Conservation (phyloP, 768 basidiomycete species). For the Naganishia randhawae region DNA sequence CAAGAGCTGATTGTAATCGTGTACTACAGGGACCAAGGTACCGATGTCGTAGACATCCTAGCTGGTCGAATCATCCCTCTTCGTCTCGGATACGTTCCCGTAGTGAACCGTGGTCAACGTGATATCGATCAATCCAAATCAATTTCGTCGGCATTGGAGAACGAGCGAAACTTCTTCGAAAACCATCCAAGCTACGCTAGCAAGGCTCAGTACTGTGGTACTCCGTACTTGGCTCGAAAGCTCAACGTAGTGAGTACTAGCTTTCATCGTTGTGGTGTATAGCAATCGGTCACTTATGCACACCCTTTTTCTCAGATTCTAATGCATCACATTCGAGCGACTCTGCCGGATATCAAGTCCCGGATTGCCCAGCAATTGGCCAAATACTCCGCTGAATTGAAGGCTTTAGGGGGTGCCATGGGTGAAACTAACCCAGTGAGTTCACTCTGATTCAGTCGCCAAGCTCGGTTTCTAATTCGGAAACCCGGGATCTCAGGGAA, state of each 20-base stretch:
- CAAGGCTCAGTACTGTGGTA: slow-evolving; percentile 94
- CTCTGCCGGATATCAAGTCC: slow-evolving; percentile 96
- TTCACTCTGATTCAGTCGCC: background rate
- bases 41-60: slow-evolving; percentile 97
- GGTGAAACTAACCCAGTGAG: slow-evolving; percentile 69
- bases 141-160: slow-evolving; percentile 78
- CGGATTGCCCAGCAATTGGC: slow-evolving; percentile 85
- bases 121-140: slow-evolving; percentile 88
- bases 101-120: slow-evolving; percentile 95
- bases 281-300: background rate
- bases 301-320: slow-evolving; percentile 66
- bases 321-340: slow-evolving; percentile 97
- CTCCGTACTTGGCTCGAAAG: slow-evolving; percentile 88
- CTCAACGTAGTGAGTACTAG: slow-evolving; percentile 72
- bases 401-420: slow-evolving; percentile 75
- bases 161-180: slow-evolving; percentile 90
- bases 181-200: slow-evolving; percentile 86
- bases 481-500: slow-evolving; percentile 54
- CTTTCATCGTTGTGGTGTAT: background rate
- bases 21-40: slow-evolving; percentile 79
- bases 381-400: slow-evolving; percentile 81
- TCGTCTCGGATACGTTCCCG: slow-evolving; percentile 93
- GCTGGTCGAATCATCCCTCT: slow-evolving; percentile 95
- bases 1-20: background rate
- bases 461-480: background rate